These are phyloP conservation scores for Taiozyma sp. DNA, from an alignment of 1,139 yeast genomes.

Conservation along the genomic window DNA sequence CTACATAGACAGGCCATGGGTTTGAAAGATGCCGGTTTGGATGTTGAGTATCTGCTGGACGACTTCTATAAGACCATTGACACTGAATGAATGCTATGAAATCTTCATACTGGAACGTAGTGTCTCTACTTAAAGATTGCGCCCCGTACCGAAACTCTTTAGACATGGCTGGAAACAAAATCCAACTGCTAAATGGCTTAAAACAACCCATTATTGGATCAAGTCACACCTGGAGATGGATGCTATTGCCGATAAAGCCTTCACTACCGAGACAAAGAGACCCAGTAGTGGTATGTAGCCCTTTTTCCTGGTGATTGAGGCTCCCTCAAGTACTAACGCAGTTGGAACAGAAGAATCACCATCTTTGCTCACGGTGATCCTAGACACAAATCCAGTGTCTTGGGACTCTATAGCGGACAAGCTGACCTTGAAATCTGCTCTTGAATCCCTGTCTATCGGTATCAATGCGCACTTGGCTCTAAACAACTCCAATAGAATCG, in stretches of 20 bases:
- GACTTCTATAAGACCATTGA: conserved; percentile 23
- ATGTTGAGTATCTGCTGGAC: conserved; percentile 61
- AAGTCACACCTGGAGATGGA: conserved; percentile 43
- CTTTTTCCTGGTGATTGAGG: background rate
- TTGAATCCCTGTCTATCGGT: conserved; percentile 61
- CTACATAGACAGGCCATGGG: conserved; percentile 58
- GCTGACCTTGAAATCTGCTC: conserved; percentile 47
- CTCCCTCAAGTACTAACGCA: background rate
- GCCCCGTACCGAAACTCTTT: background rate
- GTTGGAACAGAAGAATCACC: conserved; percentile 60
- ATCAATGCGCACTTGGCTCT: conserved; percentile 85
- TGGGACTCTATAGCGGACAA: conserved; percentile 29
- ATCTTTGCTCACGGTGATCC: conserved; percentile 69
- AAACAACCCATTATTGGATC: background rate
- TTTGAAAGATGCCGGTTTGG: conserved; percentile 64
- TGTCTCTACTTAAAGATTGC: background rate
- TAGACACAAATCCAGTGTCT: conserved; percentile 73
- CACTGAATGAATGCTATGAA: background rate
- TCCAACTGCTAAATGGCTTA: background rate
- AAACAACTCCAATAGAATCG: conserved; percentile 80
- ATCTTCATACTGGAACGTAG: background rate
- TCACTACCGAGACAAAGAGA: conserved; percentile 36
- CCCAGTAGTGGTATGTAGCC: conserved; percentile 7
- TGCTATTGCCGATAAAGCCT: conserved; percentile 67
- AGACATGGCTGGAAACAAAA: background rate